Evolutionary conservation across 108 stramenopile genomes (phyloP).

Genomic region (Schizochytrium sp.): DNA sequence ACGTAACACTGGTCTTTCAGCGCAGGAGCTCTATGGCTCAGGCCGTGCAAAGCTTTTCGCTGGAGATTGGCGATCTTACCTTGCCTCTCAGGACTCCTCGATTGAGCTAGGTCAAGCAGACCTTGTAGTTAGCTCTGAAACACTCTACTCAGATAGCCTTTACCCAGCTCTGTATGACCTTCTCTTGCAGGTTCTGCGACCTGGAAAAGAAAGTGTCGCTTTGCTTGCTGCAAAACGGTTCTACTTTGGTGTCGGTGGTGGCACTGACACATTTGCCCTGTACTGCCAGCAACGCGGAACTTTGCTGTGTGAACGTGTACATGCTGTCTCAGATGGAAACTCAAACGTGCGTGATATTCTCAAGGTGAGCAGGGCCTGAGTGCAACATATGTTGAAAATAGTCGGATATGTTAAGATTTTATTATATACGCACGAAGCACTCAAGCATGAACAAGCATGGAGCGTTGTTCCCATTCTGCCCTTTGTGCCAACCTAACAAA

Average conservation of each 20-base stretch:
- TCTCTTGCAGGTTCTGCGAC: not conserved
- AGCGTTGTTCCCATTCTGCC: too few relatives aligned
- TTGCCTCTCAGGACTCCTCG: not conserved
- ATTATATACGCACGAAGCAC: too few relatives aligned
- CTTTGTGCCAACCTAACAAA: too few relatives aligned
- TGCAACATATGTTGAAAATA: too few relatives aligned
- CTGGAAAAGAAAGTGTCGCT: not conserved
- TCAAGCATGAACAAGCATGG: too few relatives aligned
- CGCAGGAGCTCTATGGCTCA: not conserved
- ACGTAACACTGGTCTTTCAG: not conserved
- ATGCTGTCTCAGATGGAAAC: too few relatives aligned
- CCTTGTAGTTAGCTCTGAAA: constrained; percentile 40
- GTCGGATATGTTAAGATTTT: too few relatives aligned
- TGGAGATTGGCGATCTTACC: not conserved
- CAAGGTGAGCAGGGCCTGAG: too few relatives aligned
- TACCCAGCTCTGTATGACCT: constrained; percentile 2
- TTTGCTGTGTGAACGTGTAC: not conserved
- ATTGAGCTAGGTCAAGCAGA: not conserved
- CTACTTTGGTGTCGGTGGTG: constrained; percentile 58
- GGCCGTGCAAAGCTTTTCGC: not conserved
- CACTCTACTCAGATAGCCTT: constrained; percentile 8
- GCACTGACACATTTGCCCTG: not conserved
- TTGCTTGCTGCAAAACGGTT: constrained; percentile 44
- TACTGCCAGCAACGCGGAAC: not conserved
- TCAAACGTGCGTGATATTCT: too few relatives aligned